Evolutionary conservation across 352 stramenopile species (phyloP), one percentile per base, ranked within the genome.

Genomic region (Peronospora farinosa): DNA sequence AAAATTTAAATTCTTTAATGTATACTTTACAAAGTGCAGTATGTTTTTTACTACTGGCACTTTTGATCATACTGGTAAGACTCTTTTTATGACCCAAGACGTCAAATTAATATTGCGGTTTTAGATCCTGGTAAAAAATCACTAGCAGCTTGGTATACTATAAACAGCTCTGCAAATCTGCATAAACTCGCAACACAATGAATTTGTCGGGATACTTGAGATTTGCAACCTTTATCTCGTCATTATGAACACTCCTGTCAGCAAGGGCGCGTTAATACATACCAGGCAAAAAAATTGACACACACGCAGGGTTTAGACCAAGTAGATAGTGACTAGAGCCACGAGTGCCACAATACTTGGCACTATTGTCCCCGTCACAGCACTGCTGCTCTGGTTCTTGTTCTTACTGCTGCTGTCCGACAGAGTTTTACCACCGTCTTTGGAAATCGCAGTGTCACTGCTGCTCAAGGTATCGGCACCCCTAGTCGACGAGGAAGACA

Each of bases 241-340:
- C 45, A 31, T n/a, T 46, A 55, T 51, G 40, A n/a, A 55, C 8
- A 32, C 28, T 32, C 3, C 28, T 32, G 28, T 12, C 7, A 32
- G 28, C 28, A 32, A 32, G 3, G 4, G 41, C 40, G 47, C 17
- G 17, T 36, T 37, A 33, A 53, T 23, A 28, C 15, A 38, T 25
- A 2, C 38, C 28, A 50, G 31, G 53, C 31, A 49, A 42, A 27
- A 12, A 47, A 43, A 23, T 11, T 27, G 10, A 3, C 28, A 39
- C 37, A 19, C 32, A 51, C 27, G 3, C 19, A 40, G 44, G 2
- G 33, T 54, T 69, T 67, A 78, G 36, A 78, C 31, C 19, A 74
- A 51, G 33, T 38, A 55, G 23, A 46, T 57, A 9, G 47, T 49
- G 12, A 54, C 46, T 38, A 72, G 47, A 19, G 50, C 59, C 16